These are phyloP conservation scores for Moelleriella libera DNA, from an alignment of 2,329 filamentous ascomycete species.

Conservation along the genomic window DNA sequence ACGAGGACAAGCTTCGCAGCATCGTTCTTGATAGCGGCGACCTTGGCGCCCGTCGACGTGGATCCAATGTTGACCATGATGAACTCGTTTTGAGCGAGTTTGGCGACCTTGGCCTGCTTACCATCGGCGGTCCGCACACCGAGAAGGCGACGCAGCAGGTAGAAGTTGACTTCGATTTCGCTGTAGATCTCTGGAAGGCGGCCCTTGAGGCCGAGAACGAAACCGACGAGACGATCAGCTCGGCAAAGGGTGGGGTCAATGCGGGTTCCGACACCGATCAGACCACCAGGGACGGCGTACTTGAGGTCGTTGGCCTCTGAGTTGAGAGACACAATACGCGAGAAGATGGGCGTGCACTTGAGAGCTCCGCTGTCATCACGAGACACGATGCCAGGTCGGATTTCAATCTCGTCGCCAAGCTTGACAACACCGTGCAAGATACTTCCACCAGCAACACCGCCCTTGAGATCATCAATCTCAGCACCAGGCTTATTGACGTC, in stretches of 20 bases:
- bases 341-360: conserved; percentile 95
- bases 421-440: conserved; percentile 91
- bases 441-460: conserved; percentile 92
- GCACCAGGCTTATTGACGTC: conserved; percentile 99
- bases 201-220: conserved; percentile 90
- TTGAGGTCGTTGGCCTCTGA: conserved; percentile 97
- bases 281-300: conserved; percentile 91
- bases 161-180: conserved; percentile 99
- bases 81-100: conserved; percentile 95
- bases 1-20: conserved; percentile 89
- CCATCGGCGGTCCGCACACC: conserved; percentile 97
- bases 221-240: conserved; percentile 96
- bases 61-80: conserved; percentile 99
- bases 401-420: conserved; percentile 95
- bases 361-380: conserved; percentile 89
- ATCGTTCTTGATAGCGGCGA: conserved; percentile 93
- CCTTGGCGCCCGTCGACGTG: conserved; percentile 93
- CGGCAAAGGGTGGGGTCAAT: conserved; percentile 97
- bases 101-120: conserved; percentile 98
- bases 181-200: conserved; percentile 93
- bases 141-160: conserved; percentile 82
- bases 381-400: conserved; percentile 94
- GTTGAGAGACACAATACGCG: conserved; percentile 85
- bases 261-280: conserved; percentile 95
- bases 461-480: conserved; percentile 96